Percentiles rank a stretch among this genome's conserved stretches.
These are phyloP conservation scores for Trametes coccinea DNA, from an alignment of 768 basidiomycete species.

Conservation along the genomic window DNA sequence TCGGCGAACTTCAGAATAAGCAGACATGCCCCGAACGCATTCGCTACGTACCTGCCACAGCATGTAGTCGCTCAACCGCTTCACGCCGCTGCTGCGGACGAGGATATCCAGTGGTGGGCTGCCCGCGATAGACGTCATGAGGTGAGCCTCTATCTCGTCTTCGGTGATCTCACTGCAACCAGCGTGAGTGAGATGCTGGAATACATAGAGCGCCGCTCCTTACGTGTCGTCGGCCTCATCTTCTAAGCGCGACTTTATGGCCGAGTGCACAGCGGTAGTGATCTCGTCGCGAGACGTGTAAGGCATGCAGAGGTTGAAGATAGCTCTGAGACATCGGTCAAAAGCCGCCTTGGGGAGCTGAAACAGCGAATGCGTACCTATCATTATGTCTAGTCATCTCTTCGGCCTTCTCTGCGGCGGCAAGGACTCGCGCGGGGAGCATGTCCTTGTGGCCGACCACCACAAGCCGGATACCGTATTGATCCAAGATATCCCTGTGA, in stretches of 20 bases:
- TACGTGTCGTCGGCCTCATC: conserved; percentile 22
- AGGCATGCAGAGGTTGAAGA: conserved; percentile 91
- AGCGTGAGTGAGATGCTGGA: not conserved
- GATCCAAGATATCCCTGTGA: conserved; percentile 71
- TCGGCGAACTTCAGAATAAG: not conserved
- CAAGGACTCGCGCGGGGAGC: conserved; percentile 76
- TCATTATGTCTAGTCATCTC: conserved; percentile 71
- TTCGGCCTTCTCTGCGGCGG: conserved; percentile 71
- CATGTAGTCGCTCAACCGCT: conserved; percentile 83
- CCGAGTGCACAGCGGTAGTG: conserved; percentile 66
- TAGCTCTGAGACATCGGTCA: conserved; percentile 52
- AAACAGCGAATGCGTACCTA: conserved; percentile 46
- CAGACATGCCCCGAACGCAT: not conserved
- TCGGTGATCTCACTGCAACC: conserved; percentile 56
- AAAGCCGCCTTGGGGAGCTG: not conserved
- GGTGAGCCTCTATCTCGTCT: conserved; percentile 60
- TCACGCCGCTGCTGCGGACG: conserved; percentile 89
- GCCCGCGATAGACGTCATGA: conserved; percentile 63
- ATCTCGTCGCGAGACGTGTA: conserved; percentile 94
- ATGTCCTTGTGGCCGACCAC: conserved; percentile 75
- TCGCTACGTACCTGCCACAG: conserved; percentile 86
- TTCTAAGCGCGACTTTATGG: conserved; percentile 44
- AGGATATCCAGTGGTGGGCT: conserved; percentile 88
- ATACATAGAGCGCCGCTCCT: not conserved
- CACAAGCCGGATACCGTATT: conserved; percentile 82